Percentiles rank a stretch among this genome's conserved stretches.
Evolutionary conservation across 306 rosid genomes (phyloP).

Genomic region (Corylus avellana): DNA sequence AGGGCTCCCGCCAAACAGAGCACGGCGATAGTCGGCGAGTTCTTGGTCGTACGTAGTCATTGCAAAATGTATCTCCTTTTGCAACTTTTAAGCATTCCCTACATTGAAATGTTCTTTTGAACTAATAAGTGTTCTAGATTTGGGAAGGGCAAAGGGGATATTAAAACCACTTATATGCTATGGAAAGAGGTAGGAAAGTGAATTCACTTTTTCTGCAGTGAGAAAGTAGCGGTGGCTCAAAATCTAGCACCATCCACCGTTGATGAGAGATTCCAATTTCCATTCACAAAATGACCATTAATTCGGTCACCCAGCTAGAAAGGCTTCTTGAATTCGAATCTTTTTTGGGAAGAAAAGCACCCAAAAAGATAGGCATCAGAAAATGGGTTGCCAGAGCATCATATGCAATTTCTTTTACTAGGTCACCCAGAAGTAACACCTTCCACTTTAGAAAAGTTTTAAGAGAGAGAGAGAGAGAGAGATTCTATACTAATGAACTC

Average conservation of each 20-base stretch:
- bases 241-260: background rate
- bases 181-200: slow-evolving; percentile 1
- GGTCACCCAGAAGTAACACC: background rate
- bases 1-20: background rate
- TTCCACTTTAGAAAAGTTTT: slow-evolving; percentile 26
- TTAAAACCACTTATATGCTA: slow-evolving; percentile 16
- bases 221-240: background rate
- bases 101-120: background rate
- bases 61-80: background rate
- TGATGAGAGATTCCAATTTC: slow-evolving; percentile 40
- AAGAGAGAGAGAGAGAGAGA: too few relatives aligned
- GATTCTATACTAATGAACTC: too few relatives aligned
- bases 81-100: background rate
- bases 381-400: slow-evolving; percentile 29
- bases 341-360: slow-evolving; percentile 19
- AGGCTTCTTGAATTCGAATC: slow-evolving; percentile 8
- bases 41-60: background rate
- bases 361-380: slow-evolving; percentile 8
- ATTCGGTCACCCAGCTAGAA: background rate
- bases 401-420: slow-evolving; percentile 11
- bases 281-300: background rate
- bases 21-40: slow-evolving; percentile 4
- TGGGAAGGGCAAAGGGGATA: background rate
- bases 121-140: background rate
- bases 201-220: slow-evolving; percentile 1